Base-by-base conservation (phyloP, 2,329 filamentous ascomycete species). In the Pseudocercospora musae region DNA sequence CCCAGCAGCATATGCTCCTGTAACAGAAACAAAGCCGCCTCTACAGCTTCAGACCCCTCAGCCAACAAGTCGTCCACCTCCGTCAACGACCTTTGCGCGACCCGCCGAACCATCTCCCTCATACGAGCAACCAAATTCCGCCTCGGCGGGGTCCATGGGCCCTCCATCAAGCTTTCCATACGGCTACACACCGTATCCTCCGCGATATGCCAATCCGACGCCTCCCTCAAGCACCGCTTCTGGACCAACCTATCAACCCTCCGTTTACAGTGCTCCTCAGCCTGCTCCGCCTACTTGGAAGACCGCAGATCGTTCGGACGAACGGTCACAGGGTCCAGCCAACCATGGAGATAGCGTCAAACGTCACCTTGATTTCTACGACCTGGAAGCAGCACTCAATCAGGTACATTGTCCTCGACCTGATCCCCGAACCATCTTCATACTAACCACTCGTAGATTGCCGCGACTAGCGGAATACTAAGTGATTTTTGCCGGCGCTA, bases 321-420 rank as follows among this genome's bases (percentile, higher is more conserved):
- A 64, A n/a, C 57, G 61, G 21, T 46, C 57, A 33, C 31, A 62
- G 27, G 61, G 40, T 23, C 59, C 76, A 76, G 68, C 75, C 73
- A 62, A 78, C 70, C 73, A 77, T 63, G 79, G 79, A 27, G 78
- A 81, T 54, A 80, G 76, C 10, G 82, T 87, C n/a, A 88, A 89
- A 71, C 80, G 86, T 42, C 85, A 88, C 73, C 75, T 88, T 2
- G 86, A 88, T 44, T 80, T 81, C 53, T 88, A 85, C 65, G 86
- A 89, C 71, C 74, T 88, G 25, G 85, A 81, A 66, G 77, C 79
- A 25, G 81, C 80, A 3, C 71, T 83, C 4, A 82, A 80, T 55
- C 80, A 83, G 71, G 80, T 81, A 72, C 2, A 13, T n/a, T 58
- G 75, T 73, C 50, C 40, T 48, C 7, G 44, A 11, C 9, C 10